These are phyloP conservation scores for Xylaria nigripes DNA, from an alignment of 495 filamentous ascomycete species.

Conservation along the genomic window DNA sequence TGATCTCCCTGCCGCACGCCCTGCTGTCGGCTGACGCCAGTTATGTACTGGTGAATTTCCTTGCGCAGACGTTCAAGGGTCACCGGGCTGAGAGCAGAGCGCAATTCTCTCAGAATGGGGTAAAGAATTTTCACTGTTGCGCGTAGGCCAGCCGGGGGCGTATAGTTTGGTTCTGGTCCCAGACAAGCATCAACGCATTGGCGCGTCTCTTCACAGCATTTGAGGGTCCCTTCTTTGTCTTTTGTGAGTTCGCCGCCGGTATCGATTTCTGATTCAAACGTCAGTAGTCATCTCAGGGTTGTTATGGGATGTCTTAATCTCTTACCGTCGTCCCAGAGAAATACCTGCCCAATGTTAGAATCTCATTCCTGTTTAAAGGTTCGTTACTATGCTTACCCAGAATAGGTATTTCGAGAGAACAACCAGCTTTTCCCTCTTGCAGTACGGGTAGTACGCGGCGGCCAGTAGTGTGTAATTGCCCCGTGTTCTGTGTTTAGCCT, in stretches of 20 bases:
- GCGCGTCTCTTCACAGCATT: conserved; percentile 19
- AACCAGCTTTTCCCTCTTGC: conserved; percentile 22
- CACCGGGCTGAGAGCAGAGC: conserved; percentile 13
- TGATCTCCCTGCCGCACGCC: conserved; percentile 16
- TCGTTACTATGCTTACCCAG: conserved; percentile 13
- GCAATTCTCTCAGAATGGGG: conserved; percentile 18
- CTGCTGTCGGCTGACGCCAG: conserved; percentile 20
- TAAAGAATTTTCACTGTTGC: conserved; percentile 22
- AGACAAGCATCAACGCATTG: conserved; percentile 21
- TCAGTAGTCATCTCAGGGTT: not conserved
- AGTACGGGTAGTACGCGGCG: conserved; percentile 20
- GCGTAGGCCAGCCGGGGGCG: conserved; percentile 13
- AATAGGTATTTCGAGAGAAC: conserved; percentile 19
- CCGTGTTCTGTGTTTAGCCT: conserved; percentile 20
- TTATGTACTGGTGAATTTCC: conserved; percentile 22
- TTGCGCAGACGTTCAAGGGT: conserved; percentile 15
- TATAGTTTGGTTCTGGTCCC: conserved; percentile 18
- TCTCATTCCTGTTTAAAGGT: not conserved
- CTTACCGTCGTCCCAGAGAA: conserved; percentile 25
- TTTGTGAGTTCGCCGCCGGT: conserved; percentile 22
- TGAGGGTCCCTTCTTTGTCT: conserved; percentile 16
- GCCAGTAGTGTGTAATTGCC: conserved; percentile 21
- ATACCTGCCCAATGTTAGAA: conserved; percentile 11
- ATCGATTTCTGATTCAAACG: conserved; percentile 17
- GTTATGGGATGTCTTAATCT: not conserved